Evolutionary conservation across 352 stramenopile species (phyloP).

Genomic region (Globisporangium irregulare): DNA sequence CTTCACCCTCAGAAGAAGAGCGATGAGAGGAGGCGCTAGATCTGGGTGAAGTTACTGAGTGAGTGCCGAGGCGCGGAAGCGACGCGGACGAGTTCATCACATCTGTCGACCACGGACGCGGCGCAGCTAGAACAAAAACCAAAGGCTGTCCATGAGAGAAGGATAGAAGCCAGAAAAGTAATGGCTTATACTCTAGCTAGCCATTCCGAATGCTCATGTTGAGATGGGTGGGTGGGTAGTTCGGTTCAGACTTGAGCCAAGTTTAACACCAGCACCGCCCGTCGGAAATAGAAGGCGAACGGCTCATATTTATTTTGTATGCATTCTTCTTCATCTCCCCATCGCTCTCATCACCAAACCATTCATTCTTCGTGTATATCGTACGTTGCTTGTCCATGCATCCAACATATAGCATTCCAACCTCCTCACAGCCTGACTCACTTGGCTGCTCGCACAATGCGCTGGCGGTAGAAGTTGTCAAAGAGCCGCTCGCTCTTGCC

Average conservation of each 20-base stretch:
- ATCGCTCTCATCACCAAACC: neutral
- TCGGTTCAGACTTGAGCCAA: too few species aligned
- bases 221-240: too few species aligned
- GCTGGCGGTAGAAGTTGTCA: constrained; percentile 83
- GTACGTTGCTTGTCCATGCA: neutral
- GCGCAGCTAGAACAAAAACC: too few species aligned
- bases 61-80: neutral
- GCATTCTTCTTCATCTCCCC: neutral
- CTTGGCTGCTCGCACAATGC: constrained; percentile 60
- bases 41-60: neutral
- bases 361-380: neutral
- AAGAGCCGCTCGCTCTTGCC: constrained; percentile 32
- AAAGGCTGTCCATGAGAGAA: too few species aligned
- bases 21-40: neutral
- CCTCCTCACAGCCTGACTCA: constrained; percentile 18
- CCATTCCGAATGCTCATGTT: too few species aligned
- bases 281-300: neutral
- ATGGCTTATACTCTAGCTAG: too few species aligned
- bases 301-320: neutral
- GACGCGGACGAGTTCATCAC: constrained; percentile 1
- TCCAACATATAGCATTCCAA: neutral
- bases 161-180: too few species aligned
- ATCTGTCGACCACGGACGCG: too few species aligned
- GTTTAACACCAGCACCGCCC: too few species aligned
- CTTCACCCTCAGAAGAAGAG: neutral